Evolutionary conservation across 1,284 basidiomycete species (phyloP).

Genomic region (Singerocomus inundabilis): DNA sequence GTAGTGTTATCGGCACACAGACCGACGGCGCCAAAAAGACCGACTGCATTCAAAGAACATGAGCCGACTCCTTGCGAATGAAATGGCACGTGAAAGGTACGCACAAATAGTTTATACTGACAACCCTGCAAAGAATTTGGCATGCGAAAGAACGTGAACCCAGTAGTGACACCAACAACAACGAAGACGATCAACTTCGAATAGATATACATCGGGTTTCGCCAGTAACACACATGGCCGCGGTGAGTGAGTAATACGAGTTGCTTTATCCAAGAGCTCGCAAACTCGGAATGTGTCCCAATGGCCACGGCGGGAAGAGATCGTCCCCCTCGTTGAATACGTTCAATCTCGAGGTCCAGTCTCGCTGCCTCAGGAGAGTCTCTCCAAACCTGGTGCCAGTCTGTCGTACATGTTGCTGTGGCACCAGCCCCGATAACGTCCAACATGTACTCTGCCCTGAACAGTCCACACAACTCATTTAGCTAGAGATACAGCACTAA

Average conservation of each 20-base stretch:
- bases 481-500: not conserved
- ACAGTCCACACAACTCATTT: not conserved
- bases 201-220: slow-evolving; percentile 70
- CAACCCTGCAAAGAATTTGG: slow-evolving; percentile 67
- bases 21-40: slow-evolving; percentile 11
- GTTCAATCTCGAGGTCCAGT: too few relatives aligned
- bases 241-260: slow-evolving; percentile 43
- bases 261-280: slow-evolving; percentile 51
- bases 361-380: too few relatives aligned
- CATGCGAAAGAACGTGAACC: slow-evolving; percentile 64
- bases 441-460: too few relatives aligned
- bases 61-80: not conserved
- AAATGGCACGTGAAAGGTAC: not conserved
- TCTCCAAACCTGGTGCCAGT: too few relatives aligned
- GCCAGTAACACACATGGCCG: slow-evolving; percentile 37
- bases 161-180: slow-evolving; percentile 55
- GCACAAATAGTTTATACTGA: slow-evolving; percentile 74
- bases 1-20: slow-evolving; percentile 17
- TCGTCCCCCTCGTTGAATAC: too few relatives aligned
- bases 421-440: too few relatives aligned
- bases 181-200: slow-evolving; percentile 64
- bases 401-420: slow-evolving; percentile 33
- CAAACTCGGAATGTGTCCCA: too few relatives aligned
- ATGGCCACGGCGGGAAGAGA: too few relatives aligned
- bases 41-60: slow-evolving; percentile 8